Evolutionary conservation across 1,284 basidiomycete species (phyloP).

Genomic region (Leccinum insigne): DNA sequence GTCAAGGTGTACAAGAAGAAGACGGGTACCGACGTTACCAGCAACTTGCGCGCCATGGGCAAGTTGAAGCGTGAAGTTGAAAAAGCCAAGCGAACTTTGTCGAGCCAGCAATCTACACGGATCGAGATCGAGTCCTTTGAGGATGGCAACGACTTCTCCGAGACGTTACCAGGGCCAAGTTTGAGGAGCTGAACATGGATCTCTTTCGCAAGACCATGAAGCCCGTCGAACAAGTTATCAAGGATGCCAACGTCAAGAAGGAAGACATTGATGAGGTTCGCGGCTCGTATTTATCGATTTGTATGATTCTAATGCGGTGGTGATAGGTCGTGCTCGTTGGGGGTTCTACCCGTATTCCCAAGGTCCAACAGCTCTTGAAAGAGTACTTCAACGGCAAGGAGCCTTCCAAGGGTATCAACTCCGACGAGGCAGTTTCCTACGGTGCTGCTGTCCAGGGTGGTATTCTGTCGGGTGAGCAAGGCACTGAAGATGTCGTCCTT

Average conservation of each 20-base stretch:
- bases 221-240: conserved; percentile 98
- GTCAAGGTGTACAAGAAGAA: conserved; percentile 96
- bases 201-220: conserved; percentile 99
- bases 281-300: neutral
- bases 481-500: conserved; percentile 84
- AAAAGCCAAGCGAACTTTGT: conserved; percentile 98
- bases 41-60: conserved; percentile 90
- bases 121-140: conserved; percentile 96
- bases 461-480: conserved; percentile 90
- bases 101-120: conserved; percentile 83
- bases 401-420: conserved; percentile 93
- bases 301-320: neutral
- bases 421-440: conserved; percentile 95
- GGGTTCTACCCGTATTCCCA: conserved; percentile 98
- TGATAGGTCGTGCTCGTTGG: conserved; percentile 83
- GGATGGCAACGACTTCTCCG: conserved; percentile 95
- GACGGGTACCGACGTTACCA: conserved; percentile 85
- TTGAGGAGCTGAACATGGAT: conserved; percentile 98
- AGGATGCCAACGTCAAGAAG: conserved; percentile 98
- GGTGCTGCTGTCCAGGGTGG: conserved; percentile 98
- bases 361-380: conserved; percentile 96
- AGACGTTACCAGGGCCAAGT: conserved; percentile 98
- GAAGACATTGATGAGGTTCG: conserved; percentile 91
- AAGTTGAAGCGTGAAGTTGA: conserved; percentile 99
- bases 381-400: conserved; percentile 92